Conservation (phyloP, 257 asterid species). For the Leonotis leonurus region DNA sequence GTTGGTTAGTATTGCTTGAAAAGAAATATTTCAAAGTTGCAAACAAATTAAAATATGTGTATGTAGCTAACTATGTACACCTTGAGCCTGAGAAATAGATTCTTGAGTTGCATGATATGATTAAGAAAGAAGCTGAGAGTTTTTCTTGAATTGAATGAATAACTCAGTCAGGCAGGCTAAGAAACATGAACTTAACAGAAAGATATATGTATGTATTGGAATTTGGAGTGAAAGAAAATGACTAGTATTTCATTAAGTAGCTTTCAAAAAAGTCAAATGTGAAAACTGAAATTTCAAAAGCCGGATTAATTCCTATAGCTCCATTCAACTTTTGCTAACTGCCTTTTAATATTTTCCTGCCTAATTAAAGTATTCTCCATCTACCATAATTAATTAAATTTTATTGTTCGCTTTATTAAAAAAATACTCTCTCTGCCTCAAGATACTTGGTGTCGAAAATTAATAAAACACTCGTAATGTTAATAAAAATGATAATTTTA, state of each 20-base stretch:
- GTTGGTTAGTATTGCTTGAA: too few species aligned
- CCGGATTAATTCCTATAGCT: background rate
- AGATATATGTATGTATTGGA: background rate
- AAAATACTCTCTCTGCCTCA: too few species aligned
- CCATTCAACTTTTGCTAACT: background rate
- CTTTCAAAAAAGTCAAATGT: background rate
- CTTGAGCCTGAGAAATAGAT: slow-evolving; percentile 44
- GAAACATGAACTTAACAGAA: background rate
- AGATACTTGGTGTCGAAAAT: too few species aligned
- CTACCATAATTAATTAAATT: too few species aligned
- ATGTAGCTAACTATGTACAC: too few species aligned
- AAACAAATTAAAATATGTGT: background rate
- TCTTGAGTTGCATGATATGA: slow-evolving; percentile 39
- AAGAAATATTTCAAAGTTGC: too few species aligned
- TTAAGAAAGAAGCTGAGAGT: background rate
- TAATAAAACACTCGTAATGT: too few species aligned
- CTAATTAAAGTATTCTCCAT: background rate
- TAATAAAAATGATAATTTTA: too few species aligned
- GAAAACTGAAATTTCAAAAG: background rate
- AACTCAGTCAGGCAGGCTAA: background rate
- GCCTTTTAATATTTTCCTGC: background rate
- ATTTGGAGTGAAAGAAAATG: slow-evolving; percentile 13
- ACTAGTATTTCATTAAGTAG: background rate
- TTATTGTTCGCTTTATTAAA: too few species aligned
- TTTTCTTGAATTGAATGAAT: background rate